Conservation (phyloP, 306 rosid species). For the Vigna trinervia region DNA sequence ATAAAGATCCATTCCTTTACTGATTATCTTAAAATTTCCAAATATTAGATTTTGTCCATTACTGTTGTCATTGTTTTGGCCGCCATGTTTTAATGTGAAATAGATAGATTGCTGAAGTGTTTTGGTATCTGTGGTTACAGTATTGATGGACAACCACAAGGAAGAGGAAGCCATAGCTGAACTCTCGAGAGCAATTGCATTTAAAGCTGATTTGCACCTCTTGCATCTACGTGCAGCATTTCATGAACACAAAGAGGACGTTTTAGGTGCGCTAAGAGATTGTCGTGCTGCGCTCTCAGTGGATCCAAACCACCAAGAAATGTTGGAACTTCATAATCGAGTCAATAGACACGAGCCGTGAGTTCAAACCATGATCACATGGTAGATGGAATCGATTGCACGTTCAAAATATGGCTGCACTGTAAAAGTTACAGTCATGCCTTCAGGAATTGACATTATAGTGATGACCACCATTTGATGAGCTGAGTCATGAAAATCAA, state of each 20-base stretch:
- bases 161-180: slow-evolving; percentile 90
- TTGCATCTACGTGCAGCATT: slow-evolving; percentile 92
- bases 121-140: slow-evolving; percentile 51
- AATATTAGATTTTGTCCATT: neutral
- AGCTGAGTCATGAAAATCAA: slow-evolving; percentile 12
- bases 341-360: slow-evolving; percentile 90
- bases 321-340: slow-evolving; percentile 88
- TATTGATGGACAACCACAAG: slow-evolving; percentile 84
- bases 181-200: slow-evolving; percentile 85
- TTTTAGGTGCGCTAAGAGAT: slow-evolving; percentile 79
- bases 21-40: neutral
- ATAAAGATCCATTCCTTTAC: too few species aligned
- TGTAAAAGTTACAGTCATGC: neutral
- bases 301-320: slow-evolving; percentile 92
- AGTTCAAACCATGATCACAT: slow-evolving; percentile 9
- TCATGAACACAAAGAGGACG: slow-evolving; percentile 84
- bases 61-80: neutral
- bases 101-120: slow-evolving; percentile 10
- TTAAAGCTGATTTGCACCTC: slow-evolving; percentile 93
- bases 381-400: neutral
- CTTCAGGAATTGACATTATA: neutral
- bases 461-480: neutral
- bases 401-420: slow-evolving; percentile 1
- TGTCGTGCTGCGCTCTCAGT: slow-evolving; percentile 95
- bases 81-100: neutral